These are phyloP conservation scores for Isoetes taiwanensis DNA, from an alignment of 75 land plant genomes.

Conservation along the genomic window DNA sequence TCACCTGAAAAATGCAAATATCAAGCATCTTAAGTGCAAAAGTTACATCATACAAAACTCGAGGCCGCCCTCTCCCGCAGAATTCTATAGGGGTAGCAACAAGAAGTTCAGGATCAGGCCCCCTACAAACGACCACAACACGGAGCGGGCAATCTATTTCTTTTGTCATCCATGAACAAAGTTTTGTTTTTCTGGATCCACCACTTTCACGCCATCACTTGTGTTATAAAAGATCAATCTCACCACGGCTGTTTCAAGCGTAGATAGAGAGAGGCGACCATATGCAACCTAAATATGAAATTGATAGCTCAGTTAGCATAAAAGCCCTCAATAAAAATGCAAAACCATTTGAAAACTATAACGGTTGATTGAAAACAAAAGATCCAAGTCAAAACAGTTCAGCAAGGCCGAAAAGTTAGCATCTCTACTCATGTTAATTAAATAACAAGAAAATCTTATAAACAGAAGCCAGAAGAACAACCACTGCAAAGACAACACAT, in stretches of 20 bases:
- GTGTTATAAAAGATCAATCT: slow-evolving; percentile 57
- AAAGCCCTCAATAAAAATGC: no score
- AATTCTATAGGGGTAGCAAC: slow-evolving; percentile 80
- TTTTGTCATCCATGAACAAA: slow-evolving; percentile 38
- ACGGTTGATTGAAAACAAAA: no score
- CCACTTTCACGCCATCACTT: slow-evolving; percentile 66
- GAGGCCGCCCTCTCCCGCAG: slow-evolving; percentile 67
- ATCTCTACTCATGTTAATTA: no score
- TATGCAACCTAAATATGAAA: slow-evolving; percentile 75
- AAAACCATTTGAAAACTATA: no score
- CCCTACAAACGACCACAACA: slow-evolving; percentile 43
- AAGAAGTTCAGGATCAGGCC: slow-evolving; percentile 73
- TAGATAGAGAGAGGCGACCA: slow-evolving; percentile 44
- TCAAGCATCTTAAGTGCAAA: slow-evolving; percentile 47
- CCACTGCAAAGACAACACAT: no score
- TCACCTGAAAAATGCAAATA: slow-evolving; percentile 64
- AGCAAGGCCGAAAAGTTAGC: no score
- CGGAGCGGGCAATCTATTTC: slow-evolving; percentile 51
- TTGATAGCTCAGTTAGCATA: no score
- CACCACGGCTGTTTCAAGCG: slow-evolving; percentile 36
- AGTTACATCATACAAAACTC: slow-evolving; percentile 71
- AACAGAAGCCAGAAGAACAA: no score
- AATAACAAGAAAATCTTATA: no score
- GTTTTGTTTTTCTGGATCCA: slow-evolving; percentile 48
- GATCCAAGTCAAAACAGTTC: no score